Conservation (phyloP, 83 land plant species). For the Thuja plicata region DNA sequence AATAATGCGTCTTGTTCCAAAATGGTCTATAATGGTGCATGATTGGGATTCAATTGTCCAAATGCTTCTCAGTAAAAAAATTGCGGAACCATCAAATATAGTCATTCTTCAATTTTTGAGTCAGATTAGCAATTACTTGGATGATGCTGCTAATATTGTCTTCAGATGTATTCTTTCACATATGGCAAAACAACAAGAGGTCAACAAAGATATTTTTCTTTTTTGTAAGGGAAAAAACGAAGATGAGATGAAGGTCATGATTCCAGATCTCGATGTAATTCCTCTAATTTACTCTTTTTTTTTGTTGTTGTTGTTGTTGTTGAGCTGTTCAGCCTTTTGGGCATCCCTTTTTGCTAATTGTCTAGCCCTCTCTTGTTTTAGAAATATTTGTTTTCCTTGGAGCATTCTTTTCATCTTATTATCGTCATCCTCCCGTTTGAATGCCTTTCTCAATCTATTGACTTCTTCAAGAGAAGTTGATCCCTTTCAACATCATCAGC, state of each 20-base stretch:
- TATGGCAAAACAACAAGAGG: conserved; percentile 35
- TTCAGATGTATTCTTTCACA: conserved; percentile 38
- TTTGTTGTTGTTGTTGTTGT: no score
- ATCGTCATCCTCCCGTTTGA: no score
- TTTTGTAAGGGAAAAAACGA: conserved; percentile 15
- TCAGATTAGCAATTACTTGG: conserved; percentile 50
- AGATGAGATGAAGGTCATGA: conserved; percentile 19
- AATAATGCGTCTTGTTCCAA: conserved; percentile 48
- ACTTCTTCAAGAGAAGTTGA: no score
- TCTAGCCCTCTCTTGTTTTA: no score
- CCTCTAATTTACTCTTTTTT: no score
- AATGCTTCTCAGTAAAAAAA: conserved; percentile 66
- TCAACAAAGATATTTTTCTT: conserved; percentile 21
- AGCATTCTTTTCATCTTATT: no score
- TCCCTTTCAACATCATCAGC: no score
- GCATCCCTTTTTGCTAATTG: no score
- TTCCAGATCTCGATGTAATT: no score
- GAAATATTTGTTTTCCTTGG: no score
- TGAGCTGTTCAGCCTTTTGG: no score
- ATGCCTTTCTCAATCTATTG: no score
- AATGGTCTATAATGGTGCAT: conserved; percentile 66
- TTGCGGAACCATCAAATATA: conserved; percentile 75
- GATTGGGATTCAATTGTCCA: conserved; percentile 54
- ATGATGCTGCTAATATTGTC: conserved; percentile 42
- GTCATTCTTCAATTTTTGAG: conserved; percentile 65